Evolutionary conservation across 1,284 basidiomycete species (phyloP).

Genomic region (Volvariella surrecta): DNA sequence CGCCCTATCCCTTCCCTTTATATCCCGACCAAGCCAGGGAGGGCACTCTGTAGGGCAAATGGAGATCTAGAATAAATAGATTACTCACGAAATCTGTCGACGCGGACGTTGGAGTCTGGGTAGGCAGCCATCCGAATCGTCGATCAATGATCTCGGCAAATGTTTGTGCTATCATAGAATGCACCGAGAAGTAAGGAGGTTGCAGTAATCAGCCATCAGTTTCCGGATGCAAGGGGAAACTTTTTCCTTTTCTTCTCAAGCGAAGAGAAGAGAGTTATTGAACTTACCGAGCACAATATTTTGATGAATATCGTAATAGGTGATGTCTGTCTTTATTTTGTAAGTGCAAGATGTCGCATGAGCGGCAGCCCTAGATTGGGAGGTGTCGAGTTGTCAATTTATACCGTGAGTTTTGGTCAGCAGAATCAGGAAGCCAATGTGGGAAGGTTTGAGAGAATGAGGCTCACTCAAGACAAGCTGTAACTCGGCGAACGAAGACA

Average conservation of each 20-base stretch:
- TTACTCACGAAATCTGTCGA: slow-evolving; percentile 56
- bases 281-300: slow-evolving; percentile 47
- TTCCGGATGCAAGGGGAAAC: slow-evolving; percentile 47
- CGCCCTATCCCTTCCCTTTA: too few relatives aligned
- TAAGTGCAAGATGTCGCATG: slow-evolving; percentile 63
- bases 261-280: slow-evolving; percentile 1
- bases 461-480: slow-evolving; percentile 64
- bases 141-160: slow-evolving; percentile 33
- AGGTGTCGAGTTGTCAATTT: neutral
- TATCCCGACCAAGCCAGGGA: too few relatives aligned
- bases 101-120: slow-evolving; percentile 30
- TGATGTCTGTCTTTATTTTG: slow-evolving; percentile 30
- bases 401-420: neutral
- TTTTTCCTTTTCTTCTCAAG: neutral
- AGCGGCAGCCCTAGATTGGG: slow-evolving; percentile 51
- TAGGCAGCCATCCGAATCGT: slow-evolving; percentile 26
- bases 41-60: neutral
- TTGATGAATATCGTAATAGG: slow-evolving; percentile 55
- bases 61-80: slow-evolving; percentile 2
- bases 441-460: neutral
- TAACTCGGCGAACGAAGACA: slow-evolving; percentile 48
- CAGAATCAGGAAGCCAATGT: neutral
- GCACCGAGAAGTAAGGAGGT: neutral
- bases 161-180: slow-evolving; percentile 27
- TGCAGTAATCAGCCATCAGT: slow-evolving; percentile 36